These are phyloP conservation scores for Aureobasidium sp. DNA, from an alignment of 2,329 filamentous ascomycete genomes.

Conservation along the genomic window DNA sequence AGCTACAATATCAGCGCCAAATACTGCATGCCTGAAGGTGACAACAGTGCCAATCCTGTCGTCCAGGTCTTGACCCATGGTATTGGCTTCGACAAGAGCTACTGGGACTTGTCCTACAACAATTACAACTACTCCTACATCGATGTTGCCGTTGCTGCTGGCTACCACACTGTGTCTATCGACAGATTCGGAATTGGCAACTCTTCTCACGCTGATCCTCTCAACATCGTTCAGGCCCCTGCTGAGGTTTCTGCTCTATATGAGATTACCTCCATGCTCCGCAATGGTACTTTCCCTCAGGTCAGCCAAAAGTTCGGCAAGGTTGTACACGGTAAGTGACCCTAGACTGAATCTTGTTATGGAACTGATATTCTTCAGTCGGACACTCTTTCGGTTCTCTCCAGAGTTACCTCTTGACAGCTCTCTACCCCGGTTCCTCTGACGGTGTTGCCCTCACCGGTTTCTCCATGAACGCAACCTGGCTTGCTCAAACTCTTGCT, in stretches of 20 bases:
- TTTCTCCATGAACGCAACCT: constrained; percentile 23
- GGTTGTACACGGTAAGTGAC: constrained; percentile 27
- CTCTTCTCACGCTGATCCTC: constrained; percentile 31
- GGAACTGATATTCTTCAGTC: not conserved
- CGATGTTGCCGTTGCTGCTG: constrained; percentile 30
- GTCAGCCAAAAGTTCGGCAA: constrained; percentile 23
- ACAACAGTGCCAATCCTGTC: constrained; percentile 11
- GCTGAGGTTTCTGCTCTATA: constrained; percentile 31
- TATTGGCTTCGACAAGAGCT: constrained; percentile 29
- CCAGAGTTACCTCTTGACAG: constrained; percentile 45
- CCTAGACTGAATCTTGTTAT: not conserved
- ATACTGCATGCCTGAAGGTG: constrained; percentile 19
- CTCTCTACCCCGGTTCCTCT: constrained; percentile 44
- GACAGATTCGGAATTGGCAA: constrained; percentile 34
- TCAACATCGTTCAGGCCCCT: constrained; percentile 30
- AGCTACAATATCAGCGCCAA: constrained; percentile 17
- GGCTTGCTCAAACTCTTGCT: constrained; percentile 19
- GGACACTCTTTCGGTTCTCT: constrained; percentile 29
- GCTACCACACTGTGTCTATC: constrained; percentile 34
- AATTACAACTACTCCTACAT: constrained; percentile 30
- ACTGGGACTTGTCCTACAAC: constrained; percentile 27
- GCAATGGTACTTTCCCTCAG: constrained; percentile 20
- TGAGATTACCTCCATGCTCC: constrained; percentile 25
- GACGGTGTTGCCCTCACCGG: constrained; percentile 32
- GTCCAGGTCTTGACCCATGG: constrained; percentile 35